A percentile compares a stretch with the other conserved stretches of the same genome.
phyloP scores from a whole-genome alignment of 768 basidiomycete species.

The Suillus lakei region DNA sequence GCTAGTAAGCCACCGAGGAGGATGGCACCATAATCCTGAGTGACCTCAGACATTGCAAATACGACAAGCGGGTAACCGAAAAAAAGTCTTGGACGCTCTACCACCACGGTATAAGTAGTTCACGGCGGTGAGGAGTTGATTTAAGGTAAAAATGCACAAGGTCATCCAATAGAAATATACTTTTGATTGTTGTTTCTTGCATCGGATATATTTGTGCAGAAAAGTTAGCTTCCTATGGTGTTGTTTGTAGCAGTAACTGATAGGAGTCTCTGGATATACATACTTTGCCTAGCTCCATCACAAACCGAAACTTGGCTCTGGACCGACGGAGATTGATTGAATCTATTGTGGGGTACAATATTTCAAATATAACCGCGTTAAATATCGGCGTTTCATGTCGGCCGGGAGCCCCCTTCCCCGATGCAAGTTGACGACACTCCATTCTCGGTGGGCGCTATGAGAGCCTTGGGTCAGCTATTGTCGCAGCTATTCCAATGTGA shows the following conservation, averaged over 20 bases:
- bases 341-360: neutral
- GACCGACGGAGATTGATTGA: neutral
- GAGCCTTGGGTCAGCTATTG: no score
- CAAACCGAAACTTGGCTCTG: neutral
- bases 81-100: no score
- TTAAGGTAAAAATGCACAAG: neutral
- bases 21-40: slow-evolving; percentile 21
- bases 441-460: no score
- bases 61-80: neutral
- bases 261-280: neutral
- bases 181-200: no score
- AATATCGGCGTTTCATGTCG: neutral
- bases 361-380: neutral
- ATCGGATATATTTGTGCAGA: no score
- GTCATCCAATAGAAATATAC: neutral
- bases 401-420: no score
- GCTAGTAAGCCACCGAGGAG: slow-evolving; percentile 26
- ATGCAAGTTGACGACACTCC: neutral
- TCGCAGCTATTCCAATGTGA: no score
- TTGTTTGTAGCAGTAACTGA: neutral
- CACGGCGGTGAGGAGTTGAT: neutral
- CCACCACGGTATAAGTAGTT: neutral
- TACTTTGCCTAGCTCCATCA: neutral
- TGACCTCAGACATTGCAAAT: slow-evolving; percentile 11
- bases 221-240: neutral